These are phyloP conservation scores for Pinus albicaulis DNA, from an alignment of 75 land plant species.

Conservation along the genomic window DNA sequence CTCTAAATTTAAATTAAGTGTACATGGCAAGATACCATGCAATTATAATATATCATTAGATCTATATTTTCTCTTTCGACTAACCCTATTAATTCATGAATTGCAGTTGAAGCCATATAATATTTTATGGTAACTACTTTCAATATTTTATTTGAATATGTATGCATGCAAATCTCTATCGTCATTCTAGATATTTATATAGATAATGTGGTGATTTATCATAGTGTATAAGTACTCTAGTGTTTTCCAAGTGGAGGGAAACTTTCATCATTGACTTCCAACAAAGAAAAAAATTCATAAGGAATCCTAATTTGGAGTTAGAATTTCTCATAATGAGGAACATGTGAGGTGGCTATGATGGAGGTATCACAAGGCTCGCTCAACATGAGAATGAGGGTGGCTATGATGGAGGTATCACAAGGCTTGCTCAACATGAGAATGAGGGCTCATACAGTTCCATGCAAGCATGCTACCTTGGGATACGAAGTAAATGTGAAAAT, in stretches of 20 bases:
- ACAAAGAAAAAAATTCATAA: background rate
- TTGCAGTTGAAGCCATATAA: background rate
- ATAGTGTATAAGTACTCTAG: background rate
- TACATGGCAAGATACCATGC: background rate
- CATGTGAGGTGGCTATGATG: too few species aligned
- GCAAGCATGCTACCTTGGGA: too few species aligned
- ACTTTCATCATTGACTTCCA: background rate
- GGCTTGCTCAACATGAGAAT: too few species aligned
- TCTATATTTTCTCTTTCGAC: background rate
- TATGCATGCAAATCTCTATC: background rate
- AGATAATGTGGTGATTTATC: background rate
- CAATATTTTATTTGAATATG: background rate
- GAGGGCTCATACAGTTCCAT: too few species aligned
- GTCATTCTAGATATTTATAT: background rate
- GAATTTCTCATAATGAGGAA: background rate
- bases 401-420: too few species aligned
- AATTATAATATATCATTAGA: background rate
- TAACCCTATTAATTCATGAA: background rate
- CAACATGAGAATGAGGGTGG: too few species aligned
- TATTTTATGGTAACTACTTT: background rate
- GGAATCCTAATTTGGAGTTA: background rate
- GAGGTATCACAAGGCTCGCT: too few species aligned
- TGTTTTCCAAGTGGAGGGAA: background rate
- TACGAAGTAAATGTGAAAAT: too few species aligned
- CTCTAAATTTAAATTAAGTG: background rate